These are phyloP conservation scores for Irpex sp. DNA, from an alignment of 1,284 basidiomycete genomes.

Conservation along the genomic window DNA sequence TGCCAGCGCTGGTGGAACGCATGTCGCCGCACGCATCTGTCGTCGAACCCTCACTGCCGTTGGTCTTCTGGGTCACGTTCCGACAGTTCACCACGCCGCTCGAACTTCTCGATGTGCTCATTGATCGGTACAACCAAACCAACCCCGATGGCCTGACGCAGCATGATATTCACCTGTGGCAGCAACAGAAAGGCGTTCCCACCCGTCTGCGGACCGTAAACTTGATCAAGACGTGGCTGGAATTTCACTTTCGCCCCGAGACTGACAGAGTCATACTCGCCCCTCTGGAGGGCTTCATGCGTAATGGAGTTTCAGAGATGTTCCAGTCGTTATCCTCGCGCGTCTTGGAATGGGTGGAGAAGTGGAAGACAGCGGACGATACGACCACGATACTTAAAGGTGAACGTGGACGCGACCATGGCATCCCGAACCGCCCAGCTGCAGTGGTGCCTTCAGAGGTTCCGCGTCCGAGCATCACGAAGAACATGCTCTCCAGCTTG, in stretches of 20 bases:
- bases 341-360: conserved; percentile 68
- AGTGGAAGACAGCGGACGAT: conserved; percentile 34
- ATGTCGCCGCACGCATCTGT: conserved; percentile 95
- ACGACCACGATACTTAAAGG: conserved; percentile 47
- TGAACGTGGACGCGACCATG: conserved; percentile 64
- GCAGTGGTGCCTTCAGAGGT: conserved; percentile 52
- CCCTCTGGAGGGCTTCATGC: conserved; percentile 60
- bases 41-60: conserved; percentile 81
- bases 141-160: conserved; percentile 56
- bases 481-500: conserved; percentile 65
- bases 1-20: conserved; percentile 87
- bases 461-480: conserved; percentile 82
- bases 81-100: conserved; percentile 84
- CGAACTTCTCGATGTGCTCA: conserved; percentile 75
- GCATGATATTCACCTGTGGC: conserved; percentile 74
- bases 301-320: conserved; percentile 55
- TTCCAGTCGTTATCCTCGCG: conserved; percentile 70
- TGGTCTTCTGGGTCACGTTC: conserved; percentile 95
- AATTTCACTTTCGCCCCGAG: conserved; percentile 81
- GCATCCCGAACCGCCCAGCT: conserved; percentile 64
- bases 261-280: conserved; percentile 62
- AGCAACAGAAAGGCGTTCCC: conserved; percentile 83
- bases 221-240: conserved; percentile 91
- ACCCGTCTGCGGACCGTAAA: conserved; percentile 89
- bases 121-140: conserved; percentile 78